Conservation (phyloP, 176 grass and related monocot genomes). For the Oryza officinalis region DNA sequence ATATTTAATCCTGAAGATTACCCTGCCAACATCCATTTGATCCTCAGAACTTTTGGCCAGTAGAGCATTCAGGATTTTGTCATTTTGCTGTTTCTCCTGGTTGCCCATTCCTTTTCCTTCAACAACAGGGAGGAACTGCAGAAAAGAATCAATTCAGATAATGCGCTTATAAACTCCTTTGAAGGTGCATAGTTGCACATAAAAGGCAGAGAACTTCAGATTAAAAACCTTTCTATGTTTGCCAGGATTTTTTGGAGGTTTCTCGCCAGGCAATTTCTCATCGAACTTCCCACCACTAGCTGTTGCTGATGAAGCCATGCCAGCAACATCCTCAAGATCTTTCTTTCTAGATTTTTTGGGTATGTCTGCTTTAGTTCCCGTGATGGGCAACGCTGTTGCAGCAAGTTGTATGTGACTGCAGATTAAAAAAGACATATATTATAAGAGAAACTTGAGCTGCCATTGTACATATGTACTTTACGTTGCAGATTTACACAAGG, state of each 20-base stretch:
- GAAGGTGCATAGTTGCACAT: not conserved
- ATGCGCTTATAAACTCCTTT: not conserved
- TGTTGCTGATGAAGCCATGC: slow-evolving; percentile 81
- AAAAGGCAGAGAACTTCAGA: not conserved
- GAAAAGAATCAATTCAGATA: not conserved
- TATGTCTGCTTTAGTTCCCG: slow-evolving; percentile 61
- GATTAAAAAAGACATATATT: not conserved
- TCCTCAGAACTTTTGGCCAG: slow-evolving; percentile 63
- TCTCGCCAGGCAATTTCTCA: slow-evolving; percentile 85
- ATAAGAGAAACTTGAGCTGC: slow-evolving; percentile 9
- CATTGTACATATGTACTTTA: not conserved
- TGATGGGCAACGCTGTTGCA: slow-evolving; percentile 78
- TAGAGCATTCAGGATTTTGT: slow-evolving; percentile 71
- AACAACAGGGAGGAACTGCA: slow-evolving; percentile 73
- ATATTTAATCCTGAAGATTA: slow-evolving; percentile 23
- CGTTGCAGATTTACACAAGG: not conserved
- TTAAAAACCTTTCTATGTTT: slow-evolving; percentile 75
- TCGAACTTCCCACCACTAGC: slow-evolving; percentile 96
- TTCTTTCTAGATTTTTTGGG: slow-evolving; percentile 79
- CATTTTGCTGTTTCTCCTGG: slow-evolving; percentile 65
- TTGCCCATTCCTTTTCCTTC: slow-evolving; percentile 79
- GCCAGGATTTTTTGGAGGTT: slow-evolving; percentile 76
- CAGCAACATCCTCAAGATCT: slow-evolving; percentile 83
- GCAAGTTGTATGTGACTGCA: slow-evolving; percentile 91
- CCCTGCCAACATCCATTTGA: slow-evolving; percentile 78